Base-by-base conservation (phyloP, 192 early-diverging fungal genomes). In the Linnemannia hyalina region DNA sequence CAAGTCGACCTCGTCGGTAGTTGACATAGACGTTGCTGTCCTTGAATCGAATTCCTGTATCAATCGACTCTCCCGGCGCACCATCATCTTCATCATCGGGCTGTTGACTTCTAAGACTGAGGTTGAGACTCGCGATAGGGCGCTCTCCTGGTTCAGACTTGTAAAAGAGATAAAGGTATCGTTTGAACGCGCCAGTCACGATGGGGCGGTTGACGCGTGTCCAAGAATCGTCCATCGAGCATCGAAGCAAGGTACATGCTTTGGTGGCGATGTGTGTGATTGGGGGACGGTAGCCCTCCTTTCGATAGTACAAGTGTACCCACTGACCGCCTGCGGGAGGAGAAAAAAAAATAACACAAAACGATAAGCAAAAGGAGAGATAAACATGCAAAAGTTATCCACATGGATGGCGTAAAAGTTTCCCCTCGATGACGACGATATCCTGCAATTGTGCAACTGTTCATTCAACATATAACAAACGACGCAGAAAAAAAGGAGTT, bases 191-290 rank as follows among this genome's bases (percentile, higher is more conserved):
- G 38, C 84, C 84, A 13, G 84, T 86, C 47, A 81, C 63, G 54
- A 86, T 86, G 65, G 84, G 84, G 44, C 84, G 75, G n/a, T 86
- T 86, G 71, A 86, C 52, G 70, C 84, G 84, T 29, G 84, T 86
- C 84, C 84, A 86, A 3, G 78, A 80, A 40, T 80, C 79, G 46
- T 86, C 84, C 75, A 86, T 69, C 16, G 47, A 76, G 76, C 84
- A 86, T 5, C 54, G 79, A 15, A 79, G 75, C 16, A 86, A 32
- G 16, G 74, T 20, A 26, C 84, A 86, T 65, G 84, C 80, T 72
- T 85, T 85, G 57, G 83, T 80, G 75, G 84, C 72, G 68, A 86
- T 86, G 18, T 86, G 84, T 32, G 84, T 86, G 76, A 86, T 86
- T 35, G 84, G 84, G 26, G 80, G 72, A 7, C 80, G 70, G 22